Evolutionary conservation across 1,139 yeast species (phyloP).

Genomic region (Saccharomyces hybrid): DNA sequence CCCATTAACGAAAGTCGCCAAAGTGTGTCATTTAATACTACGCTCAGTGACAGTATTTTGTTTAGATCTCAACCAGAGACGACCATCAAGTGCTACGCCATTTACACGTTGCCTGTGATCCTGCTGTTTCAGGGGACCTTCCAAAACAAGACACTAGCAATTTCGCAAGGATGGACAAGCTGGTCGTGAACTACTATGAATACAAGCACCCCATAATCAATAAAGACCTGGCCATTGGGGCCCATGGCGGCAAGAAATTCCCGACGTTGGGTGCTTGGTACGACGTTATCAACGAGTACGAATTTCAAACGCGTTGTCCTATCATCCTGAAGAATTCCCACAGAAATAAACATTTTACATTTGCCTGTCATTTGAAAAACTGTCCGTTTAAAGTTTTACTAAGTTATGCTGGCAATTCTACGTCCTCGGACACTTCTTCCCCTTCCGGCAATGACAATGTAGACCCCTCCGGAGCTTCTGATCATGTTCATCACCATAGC

Average conservation of each 20-base stretch:
- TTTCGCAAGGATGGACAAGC: conserved; percentile 2
- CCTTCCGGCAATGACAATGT: background rate
- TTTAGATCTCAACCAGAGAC: background rate
- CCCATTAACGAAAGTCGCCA: conserved; percentile 1
- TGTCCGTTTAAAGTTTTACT: conserved; percentile 31
- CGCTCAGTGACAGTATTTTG: background rate
- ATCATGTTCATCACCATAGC: background rate
- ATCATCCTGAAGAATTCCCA: conserved; percentile 32
- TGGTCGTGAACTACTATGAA: conserved; percentile 28
- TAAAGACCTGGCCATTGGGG: conserved; percentile 22
- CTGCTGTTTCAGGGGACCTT: background rate
- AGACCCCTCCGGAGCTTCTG: background rate
- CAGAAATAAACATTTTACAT: conserved; percentile 31
- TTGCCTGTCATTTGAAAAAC: conserved; percentile 31
- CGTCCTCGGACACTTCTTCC: background rate
- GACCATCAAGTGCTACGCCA: background rate
- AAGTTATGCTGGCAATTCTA: conserved; percentile 22
- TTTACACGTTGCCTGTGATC: background rate
- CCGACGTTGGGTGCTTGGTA: conserved; percentile 30
- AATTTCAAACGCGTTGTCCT: conserved; percentile 32
- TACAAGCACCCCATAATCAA: conserved; percentile 32
- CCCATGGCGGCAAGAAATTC: conserved; percentile 24
- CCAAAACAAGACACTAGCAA: background rate
- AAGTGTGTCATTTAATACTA: conserved; percentile 1
- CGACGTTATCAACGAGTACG: conserved; percentile 31